phyloP scores from a whole-genome alignment of 805 yeast species.

The Spathaspora sp. region DNA sequence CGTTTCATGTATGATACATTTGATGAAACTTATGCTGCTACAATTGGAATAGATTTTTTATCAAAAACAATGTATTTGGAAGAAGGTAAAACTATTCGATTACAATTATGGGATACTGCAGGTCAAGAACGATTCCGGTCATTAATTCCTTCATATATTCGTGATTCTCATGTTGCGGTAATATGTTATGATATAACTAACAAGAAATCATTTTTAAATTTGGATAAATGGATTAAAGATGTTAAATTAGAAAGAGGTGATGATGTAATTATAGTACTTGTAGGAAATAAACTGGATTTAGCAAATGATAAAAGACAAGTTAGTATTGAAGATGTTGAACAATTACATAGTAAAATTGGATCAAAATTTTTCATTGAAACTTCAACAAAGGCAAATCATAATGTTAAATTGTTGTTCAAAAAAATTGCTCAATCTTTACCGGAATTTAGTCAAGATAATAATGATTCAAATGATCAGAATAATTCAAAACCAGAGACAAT shows the following conservation, averaged over 20 bases:
- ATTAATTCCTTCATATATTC: conserved; percentile 88
- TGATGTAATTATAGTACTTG: conserved; percentile 83
- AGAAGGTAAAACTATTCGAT: conserved; percentile 83
- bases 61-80: conserved; percentile 94
- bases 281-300: conserved; percentile 89
- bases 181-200: conserved; percentile 92
- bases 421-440: conserved; percentile 90
- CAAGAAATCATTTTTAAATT: conserved; percentile 76
- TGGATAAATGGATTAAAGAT: conserved; percentile 91
- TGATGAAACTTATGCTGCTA: conserved; percentile 94
- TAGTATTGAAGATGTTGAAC: conserved; percentile 79
- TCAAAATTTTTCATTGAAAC: conserved; percentile 87
- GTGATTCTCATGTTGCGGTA: conserved; percentile 97
- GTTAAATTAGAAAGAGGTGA: conserved; percentile 90
- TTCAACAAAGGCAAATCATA: conserved; percentile 91
- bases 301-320: conserved; percentile 72
- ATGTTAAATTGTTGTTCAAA: conserved; percentile 85
- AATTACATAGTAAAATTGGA: conserved; percentile 64
- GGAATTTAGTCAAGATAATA: conserved; percentile 47
- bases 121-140: conserved; percentile 96
- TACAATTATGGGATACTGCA: conserved; percentile 97
- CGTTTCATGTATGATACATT: conserved; percentile 97
- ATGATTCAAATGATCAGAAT: conserved; percentile 11
- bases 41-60: conserved; percentile 94
- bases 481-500: conserved; percentile 31